Percentiles rank a stretch among this genome's conserved stretches.
Conservation (phyloP, 2,329 filamentous ascomycete species). For the Cercospora zeina region DNA sequence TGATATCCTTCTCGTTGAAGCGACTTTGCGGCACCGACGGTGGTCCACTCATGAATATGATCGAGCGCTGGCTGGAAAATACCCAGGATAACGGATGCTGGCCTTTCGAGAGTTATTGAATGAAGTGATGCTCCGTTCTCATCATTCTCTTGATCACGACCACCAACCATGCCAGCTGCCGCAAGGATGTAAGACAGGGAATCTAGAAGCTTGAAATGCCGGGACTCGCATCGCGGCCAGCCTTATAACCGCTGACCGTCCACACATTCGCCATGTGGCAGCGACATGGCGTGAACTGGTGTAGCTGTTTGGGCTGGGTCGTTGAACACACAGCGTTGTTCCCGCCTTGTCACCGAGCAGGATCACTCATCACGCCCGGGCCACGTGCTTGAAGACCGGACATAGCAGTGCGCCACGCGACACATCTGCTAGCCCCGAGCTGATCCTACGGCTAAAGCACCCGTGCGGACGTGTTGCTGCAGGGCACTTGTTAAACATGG, state of each 20-base stretch:
- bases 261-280: not conserved
- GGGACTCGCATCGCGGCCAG: not conserved
- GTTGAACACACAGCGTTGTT: not conserved
- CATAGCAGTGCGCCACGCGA: not conserved
- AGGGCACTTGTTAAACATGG: not conserved
- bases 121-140: too few species aligned
- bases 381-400: not conserved
- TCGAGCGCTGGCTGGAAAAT: too few species aligned
- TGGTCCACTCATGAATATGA: too few species aligned
- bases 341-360: not conserved
- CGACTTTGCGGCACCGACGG: too few species aligned
- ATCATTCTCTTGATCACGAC: too few species aligned
- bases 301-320: too few species aligned
- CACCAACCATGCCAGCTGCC: not conserved
- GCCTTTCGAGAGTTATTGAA: too few species aligned
- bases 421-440: not conserved
- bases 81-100: too few species aligned
- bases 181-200: not conserved
- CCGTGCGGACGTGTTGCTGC: not conserved
- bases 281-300: not conserved
- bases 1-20: too few species aligned
- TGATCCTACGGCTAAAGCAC: slow-evolving; percentile 2
- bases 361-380: not conserved
- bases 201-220: not conserved
- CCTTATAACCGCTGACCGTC: not conserved